Evolutionary conservation across 2,329 filamentous ascomycete species (phyloP).

Genomic region (Exophiala phaeomuriformis): DNA sequence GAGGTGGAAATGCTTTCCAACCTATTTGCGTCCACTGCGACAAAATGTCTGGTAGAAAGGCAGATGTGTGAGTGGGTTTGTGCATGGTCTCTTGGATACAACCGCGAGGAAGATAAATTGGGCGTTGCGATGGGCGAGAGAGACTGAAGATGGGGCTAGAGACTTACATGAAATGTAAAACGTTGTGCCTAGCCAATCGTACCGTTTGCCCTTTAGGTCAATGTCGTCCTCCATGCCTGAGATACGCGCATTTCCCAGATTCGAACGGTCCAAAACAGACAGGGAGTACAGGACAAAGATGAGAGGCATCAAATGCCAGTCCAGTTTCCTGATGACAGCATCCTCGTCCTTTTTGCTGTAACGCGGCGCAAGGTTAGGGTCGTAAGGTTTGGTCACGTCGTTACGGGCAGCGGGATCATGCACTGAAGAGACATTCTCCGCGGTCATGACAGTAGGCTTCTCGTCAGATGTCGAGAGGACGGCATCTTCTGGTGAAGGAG

Average conservation of each 20-base stretch:
- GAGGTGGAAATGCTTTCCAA: constrained; percentile 30
- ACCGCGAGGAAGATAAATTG: too few species aligned
- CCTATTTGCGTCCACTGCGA: constrained; percentile 27
- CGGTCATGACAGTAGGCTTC: constrained; percentile 12
- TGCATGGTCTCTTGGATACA: too few species aligned
- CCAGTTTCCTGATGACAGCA: constrained; percentile 21
- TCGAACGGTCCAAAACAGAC: constrained; percentile 44
- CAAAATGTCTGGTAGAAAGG: constrained; percentile 22
- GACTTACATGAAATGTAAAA: constrained; percentile 46
- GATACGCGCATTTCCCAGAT: constrained; percentile 49
- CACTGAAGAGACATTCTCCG: constrained; percentile 4
- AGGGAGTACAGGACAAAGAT: constrained; percentile 22
- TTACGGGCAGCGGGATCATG: constrained; percentile 3
- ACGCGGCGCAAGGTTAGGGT: constrained; percentile 6
- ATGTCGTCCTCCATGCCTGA: constrained; percentile 49
- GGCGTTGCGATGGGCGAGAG: too few species aligned
- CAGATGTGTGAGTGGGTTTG: too few species aligned
- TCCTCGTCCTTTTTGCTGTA: constrained; percentile 21
- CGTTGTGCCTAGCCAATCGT: constrained; percentile 47
- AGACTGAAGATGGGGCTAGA: too few species aligned
- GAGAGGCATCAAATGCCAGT: constrained; percentile 27
- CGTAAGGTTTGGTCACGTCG: constrained; percentile 9
- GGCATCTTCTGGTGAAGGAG: too few species aligned
- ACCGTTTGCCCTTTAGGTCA: constrained; percentile 40
- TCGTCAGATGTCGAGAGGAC: constrained; percentile 4